Percentiles rank a stretch among this genome's conserved stretches.
These are phyloP conservation scores for Jackrogersella minutella DNA, from an alignment of 495 filamentous ascomycete genomes.

Conservation along the genomic window DNA sequence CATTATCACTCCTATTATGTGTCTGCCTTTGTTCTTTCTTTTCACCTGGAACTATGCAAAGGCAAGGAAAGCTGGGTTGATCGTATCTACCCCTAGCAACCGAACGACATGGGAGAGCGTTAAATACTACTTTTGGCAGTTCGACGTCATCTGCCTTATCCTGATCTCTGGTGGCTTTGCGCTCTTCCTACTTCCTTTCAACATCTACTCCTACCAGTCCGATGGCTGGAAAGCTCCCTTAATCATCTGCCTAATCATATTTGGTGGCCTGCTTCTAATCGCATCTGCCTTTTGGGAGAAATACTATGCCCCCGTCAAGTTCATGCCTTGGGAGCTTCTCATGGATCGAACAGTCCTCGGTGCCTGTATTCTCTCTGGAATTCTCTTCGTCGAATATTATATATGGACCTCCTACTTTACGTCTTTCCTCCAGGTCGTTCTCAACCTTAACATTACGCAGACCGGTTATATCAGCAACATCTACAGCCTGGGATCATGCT, in stretches of 20 bases:
- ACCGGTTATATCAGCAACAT: slow-evolving; percentile 61
- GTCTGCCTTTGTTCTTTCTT: slow-evolving; percentile 60
- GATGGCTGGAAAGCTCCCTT: slow-evolving; percentile 58
- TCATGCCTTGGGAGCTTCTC: slow-evolving; percentile 66
- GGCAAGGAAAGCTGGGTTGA: slow-evolving; percentile 54
- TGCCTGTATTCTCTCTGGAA: slow-evolving; percentile 60
- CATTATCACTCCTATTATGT: slow-evolving; percentile 65
- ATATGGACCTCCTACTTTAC: slow-evolving; percentile 67
- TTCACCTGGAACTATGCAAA: slow-evolving; percentile 63
- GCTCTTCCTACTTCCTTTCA: slow-evolving; percentile 70
- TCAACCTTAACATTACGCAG: slow-evolving; percentile 57
- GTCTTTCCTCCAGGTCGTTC: slow-evolving; percentile 69
- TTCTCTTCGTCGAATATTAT: slow-evolving; percentile 67
- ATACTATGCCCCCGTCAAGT: slow-evolving; percentile 62
- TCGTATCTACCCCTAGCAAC: slow-evolving; percentile 54
- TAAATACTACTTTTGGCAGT: slow-evolving; percentile 63
- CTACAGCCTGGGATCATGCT: slow-evolving; percentile 59
- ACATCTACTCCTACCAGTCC: slow-evolving; percentile 57
- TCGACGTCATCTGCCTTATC: slow-evolving; percentile 64
- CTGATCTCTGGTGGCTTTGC: slow-evolving; percentile 64
- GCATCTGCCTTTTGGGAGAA: slow-evolving; percentile 65
- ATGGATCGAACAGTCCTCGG: slow-evolving; percentile 67
- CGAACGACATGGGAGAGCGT: slow-evolving; percentile 60
- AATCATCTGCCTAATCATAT: slow-evolving; percentile 65
- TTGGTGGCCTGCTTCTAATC: slow-evolving; percentile 62